Evolutionary conservation across 129 eudicot genomes (phyloP).

Genomic region (Centrapalus pauciflorus): DNA sequence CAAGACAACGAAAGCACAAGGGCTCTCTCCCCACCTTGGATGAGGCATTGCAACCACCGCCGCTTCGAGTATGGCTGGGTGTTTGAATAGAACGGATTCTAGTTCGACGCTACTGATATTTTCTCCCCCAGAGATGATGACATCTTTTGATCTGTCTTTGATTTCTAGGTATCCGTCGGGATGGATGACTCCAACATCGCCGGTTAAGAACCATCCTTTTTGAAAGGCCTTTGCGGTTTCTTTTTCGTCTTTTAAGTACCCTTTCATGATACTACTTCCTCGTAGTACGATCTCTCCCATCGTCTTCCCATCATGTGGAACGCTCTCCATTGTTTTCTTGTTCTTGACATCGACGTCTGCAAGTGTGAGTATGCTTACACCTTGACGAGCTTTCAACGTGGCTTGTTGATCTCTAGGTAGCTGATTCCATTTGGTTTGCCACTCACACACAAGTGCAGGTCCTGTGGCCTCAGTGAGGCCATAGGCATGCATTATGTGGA

Average conservation of each 20-base stretch:
- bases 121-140: conserved; percentile 56
- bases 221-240: conserved; percentile 33
- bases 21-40: conserved; percentile 43
- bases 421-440: conserved; percentile 35
- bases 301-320: conserved; percentile 33
- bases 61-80: conserved; percentile 38
- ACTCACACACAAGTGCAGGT: conserved; percentile 46
- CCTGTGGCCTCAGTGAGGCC: conserved; percentile 60
- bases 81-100: conserved; percentile 29
- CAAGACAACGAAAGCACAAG: conserved; percentile 42
- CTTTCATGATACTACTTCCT: conserved; percentile 43
- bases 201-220: conserved; percentile 44
- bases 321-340: conserved; percentile 37
- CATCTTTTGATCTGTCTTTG: conserved; percentile 46
- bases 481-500: conserved; percentile 45
- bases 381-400: conserved; percentile 45
- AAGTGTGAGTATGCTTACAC: conserved; percentile 34
- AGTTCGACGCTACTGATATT: conserved; percentile 54
- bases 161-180: conserved; percentile 53
- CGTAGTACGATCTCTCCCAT: conserved; percentile 45
- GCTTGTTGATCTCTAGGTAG: conserved; percentile 9
- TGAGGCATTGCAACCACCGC: conserved; percentile 57
- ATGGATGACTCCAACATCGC: conserved; percentile 46
- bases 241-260: conserved; percentile 45
- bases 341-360: conserved; percentile 39